Evolutionary conservation across 2,329 filamentous ascomycete genomes (phyloP), one percentile per base, ranked within the genome.

Genomic region (Cladophialophora psammophila): DNA sequence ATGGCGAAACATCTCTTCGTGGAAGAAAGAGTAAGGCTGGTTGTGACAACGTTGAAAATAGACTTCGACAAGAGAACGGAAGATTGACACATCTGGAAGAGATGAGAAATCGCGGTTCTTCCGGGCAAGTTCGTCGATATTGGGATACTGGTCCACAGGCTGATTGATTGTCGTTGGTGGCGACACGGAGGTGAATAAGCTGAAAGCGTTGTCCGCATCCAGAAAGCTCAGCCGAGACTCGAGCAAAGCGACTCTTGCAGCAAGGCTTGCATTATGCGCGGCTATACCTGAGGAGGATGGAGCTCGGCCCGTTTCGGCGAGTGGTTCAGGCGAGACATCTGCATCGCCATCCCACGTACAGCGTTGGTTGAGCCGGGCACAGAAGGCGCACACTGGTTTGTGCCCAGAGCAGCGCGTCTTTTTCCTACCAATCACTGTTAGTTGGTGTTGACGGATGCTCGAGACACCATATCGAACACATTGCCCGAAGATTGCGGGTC

Each of bases 21-120:
- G 77, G 66, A 80, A 79, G 56, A 75, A 78, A 0, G 74, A 76
- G 65, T 80, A 80, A 1, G 78, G 78, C 36, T 79, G 77, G 38
- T 79, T 79, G 52, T 80, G 78, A 20, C 74, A 75, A 42, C 74
- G 75, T 13, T 59, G 36, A 58, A 80, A 80, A 55, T 77, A 80
- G 6, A 75, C 73, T 61, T 76, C 73, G 15, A 75, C 52, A 31
- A 66, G 34, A 5, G 50, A 50, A 10, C 40, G 58, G 26, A 66
- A 58, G 7, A 57, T 35, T 13, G 26, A 5, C 2, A 20, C 34
- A 12, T 61, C 52, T 4, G 64, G 64, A 20, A 66, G 40, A 20
- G 36, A 52, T 10, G 42, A 32, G 42, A 62, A 66, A 18, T 66
- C 58, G 38, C 35, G 35, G 26, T 45, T 40, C n/a, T 53, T n/a